Base-by-base conservation (phyloP, 179 eudicot genomes). In the Gypsophila paniculata region DNA sequence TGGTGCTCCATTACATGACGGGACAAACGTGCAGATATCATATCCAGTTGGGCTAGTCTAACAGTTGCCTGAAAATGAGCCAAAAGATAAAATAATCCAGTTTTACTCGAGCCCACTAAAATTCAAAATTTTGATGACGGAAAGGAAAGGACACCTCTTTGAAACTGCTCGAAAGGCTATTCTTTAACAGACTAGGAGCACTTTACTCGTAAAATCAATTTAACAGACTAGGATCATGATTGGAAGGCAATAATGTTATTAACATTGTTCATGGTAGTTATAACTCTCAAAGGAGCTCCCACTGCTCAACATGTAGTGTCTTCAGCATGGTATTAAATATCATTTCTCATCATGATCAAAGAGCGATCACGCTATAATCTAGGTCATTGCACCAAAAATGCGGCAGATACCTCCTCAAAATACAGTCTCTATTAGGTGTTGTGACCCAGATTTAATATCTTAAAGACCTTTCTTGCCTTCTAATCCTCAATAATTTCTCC, bases 1-100 rank as follows among this genome's bases (percentile, higher is more conserved):
- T 94, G 89, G 78, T 91, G 90, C 84, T 86, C 96, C 94, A 91
- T 91, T 70, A 94, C 97, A 85, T 91, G 94, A 77, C 73, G 89
- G 42, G 99, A 87, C 73, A 94, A 86, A 70, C 85, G 84, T 68
- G 87, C 96, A 62, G 88, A 73, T 72, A 91, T 84, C 68, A 61
- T 81, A 74, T 94, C 99, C 84, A 91, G 79, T 74, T 94, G 99
- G 62, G 91, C 88, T 78, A 91, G 76, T 86, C 94, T 86, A 76
- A 91, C 82, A 75, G 96, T 65, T 36, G 99, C 97, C 99, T 94
- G 77, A 55, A 71, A 67, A 72, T 72, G 61, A 80, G 78, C 60
- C 72, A 69, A 70, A 29, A 3, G 8, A 52, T 21, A 48, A 25
- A 53, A 19, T 11, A 15, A 63, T 13, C 34, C 6, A 60, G 36